These are phyloP conservation scores for Penicillium sp. DNA, from an alignment of 2,329 filamentous ascomycete genomes.

Conservation along the genomic window DNA sequence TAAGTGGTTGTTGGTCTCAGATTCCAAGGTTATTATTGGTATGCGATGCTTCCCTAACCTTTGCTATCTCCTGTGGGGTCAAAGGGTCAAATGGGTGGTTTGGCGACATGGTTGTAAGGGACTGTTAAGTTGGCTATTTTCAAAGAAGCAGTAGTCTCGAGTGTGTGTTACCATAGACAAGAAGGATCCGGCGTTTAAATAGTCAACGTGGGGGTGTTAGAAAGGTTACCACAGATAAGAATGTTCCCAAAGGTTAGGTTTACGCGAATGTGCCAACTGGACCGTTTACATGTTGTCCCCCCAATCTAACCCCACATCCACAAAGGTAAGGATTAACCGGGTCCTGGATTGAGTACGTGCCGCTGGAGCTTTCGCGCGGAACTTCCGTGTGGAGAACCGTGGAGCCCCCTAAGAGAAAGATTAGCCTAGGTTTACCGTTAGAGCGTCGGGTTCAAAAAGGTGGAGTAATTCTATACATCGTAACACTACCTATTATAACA, in stretches of 20 bases:
- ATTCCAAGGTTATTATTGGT: no score
- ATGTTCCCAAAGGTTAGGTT: neutral
- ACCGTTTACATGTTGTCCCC: neutral
- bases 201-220: neutral
- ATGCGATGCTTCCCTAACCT: conserved; percentile 16
- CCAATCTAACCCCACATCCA: neutral
- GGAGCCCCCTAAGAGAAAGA: no score
- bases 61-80: conserved; percentile 31
- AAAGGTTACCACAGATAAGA: neutral
- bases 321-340: neutral
- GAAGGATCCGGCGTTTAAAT: neutral
- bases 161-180: neutral
- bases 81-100: conserved; percentile 36
- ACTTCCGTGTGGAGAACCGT: neutral
- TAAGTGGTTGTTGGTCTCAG: neutral
- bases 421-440: no score
- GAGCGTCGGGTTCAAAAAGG: no score
- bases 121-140: neutral
- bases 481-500: no score
- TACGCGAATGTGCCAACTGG: neutral
- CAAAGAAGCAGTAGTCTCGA: neutral
- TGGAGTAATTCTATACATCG: no score
- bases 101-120: neutral
- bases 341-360: neutral
- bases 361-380: neutral